A percentile compares a stretch with the other conserved stretches of the same genome.
Conservation (phyloP, 2,329 filamentous ascomycete species). For the Huntiella omanensis region DNA sequence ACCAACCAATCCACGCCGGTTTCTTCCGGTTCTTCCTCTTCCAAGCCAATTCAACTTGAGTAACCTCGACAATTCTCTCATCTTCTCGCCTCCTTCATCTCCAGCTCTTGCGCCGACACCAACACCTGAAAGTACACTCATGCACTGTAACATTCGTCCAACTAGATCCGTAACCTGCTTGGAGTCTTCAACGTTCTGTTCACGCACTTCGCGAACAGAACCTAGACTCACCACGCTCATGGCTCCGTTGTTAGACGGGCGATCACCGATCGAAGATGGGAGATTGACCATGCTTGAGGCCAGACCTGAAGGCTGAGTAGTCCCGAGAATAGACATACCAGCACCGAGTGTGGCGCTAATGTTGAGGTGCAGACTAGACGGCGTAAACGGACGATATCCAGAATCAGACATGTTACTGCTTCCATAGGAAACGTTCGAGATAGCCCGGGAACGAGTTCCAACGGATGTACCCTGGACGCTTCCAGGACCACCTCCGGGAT, state of each 20-base stretch:
- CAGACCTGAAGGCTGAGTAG: background rate
- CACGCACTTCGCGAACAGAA: constrained; percentile 22
- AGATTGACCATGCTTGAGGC: background rate
- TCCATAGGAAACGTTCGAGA: constrained; percentile 62
- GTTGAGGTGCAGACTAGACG: constrained; percentile 21
- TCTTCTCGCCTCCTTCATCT: constrained; percentile 56
- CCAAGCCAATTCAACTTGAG: constrained; percentile 96
- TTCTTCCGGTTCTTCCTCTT: constrained; percentile 70
- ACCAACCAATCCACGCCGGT: constrained; percentile 77
- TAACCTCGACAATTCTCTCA: constrained; percentile 68
- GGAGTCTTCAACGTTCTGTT: constrained; percentile 46
- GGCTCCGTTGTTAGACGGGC: constrained; percentile 10
- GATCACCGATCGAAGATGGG: constrained; percentile 3
- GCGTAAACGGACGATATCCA: constrained; percentile 31
- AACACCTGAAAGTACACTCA: constrained; percentile 71
- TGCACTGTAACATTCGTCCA: constrained; percentile 86
- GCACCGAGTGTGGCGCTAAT: constrained; percentile 14
- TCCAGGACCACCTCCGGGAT: background rate
- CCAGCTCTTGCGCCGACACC: constrained; percentile 27
- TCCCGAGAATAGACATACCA: background rate
- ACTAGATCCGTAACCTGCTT: constrained; percentile 85
- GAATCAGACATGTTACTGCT: constrained; percentile 27
- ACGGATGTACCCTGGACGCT: constrained; percentile 17
- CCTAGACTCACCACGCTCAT: background rate
- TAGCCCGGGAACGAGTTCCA: constrained; percentile 48